Percentiles rank a stretch among this genome's conserved stretches.
phyloP scores from a whole-genome alignment of 2,329 filamentous ascomycete species.

The Daldinia sp. region DNA sequence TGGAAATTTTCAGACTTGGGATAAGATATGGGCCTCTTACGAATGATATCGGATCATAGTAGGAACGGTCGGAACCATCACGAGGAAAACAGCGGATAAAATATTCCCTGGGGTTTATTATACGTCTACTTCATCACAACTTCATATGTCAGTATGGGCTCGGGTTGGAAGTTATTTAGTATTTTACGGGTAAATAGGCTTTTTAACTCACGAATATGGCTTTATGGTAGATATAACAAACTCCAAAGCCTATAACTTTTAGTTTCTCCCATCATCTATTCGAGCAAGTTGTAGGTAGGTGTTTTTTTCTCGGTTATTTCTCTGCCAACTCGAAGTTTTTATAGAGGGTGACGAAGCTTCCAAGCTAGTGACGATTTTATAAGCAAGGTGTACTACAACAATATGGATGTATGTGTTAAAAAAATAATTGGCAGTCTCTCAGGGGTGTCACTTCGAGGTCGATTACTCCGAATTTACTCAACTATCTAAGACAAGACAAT shows the following conservation, averaged over 20 bases:
- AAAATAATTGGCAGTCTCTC: no score
- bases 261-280: background rate
- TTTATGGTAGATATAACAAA: background rate
- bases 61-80: conserved; percentile 2
- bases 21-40: background rate
- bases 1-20: background rate
- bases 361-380: background rate
- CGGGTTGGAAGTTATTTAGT: background rate
- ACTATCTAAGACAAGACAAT: no score
- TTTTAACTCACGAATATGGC: background rate
- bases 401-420: background rate
- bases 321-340: background rate
- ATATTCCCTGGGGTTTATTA: background rate
- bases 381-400: background rate
- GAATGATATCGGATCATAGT: background rate
- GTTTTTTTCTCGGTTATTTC: background rate
- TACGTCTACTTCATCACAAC: background rate
- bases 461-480: no score
- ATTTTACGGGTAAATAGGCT: background rate
- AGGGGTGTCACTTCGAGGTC: no score
- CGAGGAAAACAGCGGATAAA: background rate
- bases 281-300: no score
- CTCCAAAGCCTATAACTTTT: background rate
- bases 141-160: background rate
- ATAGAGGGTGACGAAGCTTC: background rate